Conservation (phyloP, 306 rosid genomes). For the Medicago ruthenica region DNA sequence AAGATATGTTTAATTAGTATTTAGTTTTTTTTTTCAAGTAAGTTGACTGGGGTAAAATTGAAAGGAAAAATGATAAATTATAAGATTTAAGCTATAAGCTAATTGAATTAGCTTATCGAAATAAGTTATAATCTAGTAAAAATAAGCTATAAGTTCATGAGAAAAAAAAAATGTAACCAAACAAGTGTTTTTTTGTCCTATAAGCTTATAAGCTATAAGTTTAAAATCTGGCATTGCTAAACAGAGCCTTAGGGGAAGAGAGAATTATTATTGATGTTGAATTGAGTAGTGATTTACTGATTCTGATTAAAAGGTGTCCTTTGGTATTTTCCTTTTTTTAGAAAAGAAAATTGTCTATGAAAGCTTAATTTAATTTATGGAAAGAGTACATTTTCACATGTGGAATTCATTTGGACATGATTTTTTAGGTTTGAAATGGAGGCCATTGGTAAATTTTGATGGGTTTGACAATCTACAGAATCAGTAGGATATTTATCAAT, state of each 20-base stretch:
- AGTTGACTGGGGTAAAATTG: no score
- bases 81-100: no score
- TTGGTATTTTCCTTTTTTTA: neutral
- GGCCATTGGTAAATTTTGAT: conserved; percentile 33
- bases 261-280: neutral
- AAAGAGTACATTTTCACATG: neutral
- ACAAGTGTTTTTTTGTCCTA: no score
- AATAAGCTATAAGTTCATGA: no score
- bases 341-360: neutral
- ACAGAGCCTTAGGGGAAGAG: neutral
- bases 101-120: no score
- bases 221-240: no score
- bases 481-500: conserved; percentile 29
- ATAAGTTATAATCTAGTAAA: no score
- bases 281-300: conserved; percentile 18
- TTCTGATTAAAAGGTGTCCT: neutral
- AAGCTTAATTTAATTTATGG: conserved; percentile 2
- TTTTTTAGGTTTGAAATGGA: conserved; percentile 28
- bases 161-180: no score
- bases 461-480: conserved; percentile 34
- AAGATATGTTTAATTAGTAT: no score
- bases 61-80: no score
- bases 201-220: no score
- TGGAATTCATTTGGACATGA: conserved; percentile 36
- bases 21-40: no score